Conservation (phyloP, 2,329 filamentous ascomycete genomes). For the Colletotrichum limetticola region DNA sequence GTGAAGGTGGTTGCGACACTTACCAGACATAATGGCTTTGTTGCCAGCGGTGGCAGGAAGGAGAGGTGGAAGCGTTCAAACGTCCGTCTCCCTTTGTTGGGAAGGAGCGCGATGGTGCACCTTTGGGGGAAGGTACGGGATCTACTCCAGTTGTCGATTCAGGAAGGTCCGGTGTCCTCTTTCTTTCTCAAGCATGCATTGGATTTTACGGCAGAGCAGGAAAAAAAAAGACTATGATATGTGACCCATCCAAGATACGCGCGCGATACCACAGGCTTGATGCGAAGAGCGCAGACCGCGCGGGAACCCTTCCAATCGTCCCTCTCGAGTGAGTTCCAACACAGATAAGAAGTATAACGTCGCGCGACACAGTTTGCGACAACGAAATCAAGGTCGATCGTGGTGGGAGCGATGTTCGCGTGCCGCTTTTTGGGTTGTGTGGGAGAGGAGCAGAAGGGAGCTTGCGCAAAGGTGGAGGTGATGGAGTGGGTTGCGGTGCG, state of each 20-base stretch:
- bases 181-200: constrained; percentile 31
- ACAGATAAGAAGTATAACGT: not conserved
- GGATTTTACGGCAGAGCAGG: constrained; percentile 28
- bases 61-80: not conserved
- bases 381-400: not conserved
- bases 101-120: constrained; percentile 10
- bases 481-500: constrained; percentile 28
- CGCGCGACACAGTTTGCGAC: constrained; percentile 20
- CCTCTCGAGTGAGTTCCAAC: constrained; percentile 4
- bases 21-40: constrained; percentile 33
- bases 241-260: constrained; percentile 32
- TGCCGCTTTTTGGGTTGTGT: constrained; percentile 28
- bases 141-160: constrained; percentile 18
- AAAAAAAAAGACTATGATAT: constrained; percentile 33
- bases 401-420: constrained; percentile 15
- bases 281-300: constrained; percentile 13
- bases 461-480: constrained; percentile 36
- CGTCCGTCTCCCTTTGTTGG: constrained; percentile 24
- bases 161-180: constrained; percentile 13
- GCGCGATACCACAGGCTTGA: constrained; percentile 21
- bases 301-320: constrained; percentile 19
- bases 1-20: constrained; percentile 22
- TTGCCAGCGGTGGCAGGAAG: not conserved
- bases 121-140: constrained; percentile 1
- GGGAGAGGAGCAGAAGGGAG: constrained; percentile 20